Percentiles rank a stretch among this genome's conserved stretches.
These are phyloP conservation scores for Penicillium steckii DNA, from an alignment of 495 filamentous ascomycete species.

Conservation along the genomic window DNA sequence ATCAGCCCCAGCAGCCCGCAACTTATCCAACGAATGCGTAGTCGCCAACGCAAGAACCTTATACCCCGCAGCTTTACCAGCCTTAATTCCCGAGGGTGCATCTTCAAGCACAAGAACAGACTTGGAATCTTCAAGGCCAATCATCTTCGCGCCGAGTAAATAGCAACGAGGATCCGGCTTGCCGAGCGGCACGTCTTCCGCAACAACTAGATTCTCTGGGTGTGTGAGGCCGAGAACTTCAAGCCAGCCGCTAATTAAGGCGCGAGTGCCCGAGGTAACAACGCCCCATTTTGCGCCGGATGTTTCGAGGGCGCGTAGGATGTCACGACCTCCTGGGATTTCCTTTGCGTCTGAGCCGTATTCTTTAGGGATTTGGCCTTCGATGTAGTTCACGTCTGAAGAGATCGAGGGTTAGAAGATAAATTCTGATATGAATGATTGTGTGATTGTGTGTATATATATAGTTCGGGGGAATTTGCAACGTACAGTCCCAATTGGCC, in stretches of 20 bases:
- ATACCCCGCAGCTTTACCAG: slow-evolving; percentile 88
- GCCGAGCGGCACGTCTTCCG: slow-evolving; percentile 80
- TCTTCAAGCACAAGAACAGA: slow-evolving; percentile 85
- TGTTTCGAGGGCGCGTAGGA: slow-evolving; percentile 59
- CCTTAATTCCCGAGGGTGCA: slow-evolving; percentile 83
- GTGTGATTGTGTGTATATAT: neutral
- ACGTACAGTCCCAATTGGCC: slow-evolving; percentile 90
- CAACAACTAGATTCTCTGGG: slow-evolving; percentile 73
- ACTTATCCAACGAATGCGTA: slow-evolving; percentile 71
- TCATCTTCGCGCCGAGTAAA: slow-evolving; percentile 61
- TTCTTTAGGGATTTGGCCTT: slow-evolving; percentile 71
- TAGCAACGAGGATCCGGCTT: slow-evolving; percentile 90
- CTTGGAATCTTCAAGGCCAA: slow-evolving; percentile 54
- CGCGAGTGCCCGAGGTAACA: slow-evolving; percentile 83
- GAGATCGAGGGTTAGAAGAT: slow-evolving; percentile 1
- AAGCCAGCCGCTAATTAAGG: slow-evolving; percentile 85
- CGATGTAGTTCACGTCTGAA: slow-evolving; percentile 74
- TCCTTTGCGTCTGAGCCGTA: slow-evolving; percentile 78
- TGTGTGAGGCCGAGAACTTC: slow-evolving; percentile 70
- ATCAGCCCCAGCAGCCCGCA: slow-evolving; percentile 73
- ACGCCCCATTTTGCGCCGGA: slow-evolving; percentile 77
- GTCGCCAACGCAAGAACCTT: slow-evolving; percentile 85
- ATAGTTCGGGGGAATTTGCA: neutral
- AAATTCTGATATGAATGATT: neutral
- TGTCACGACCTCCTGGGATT: slow-evolving; percentile 65